Base-by-base conservation (phyloP, 2,329 filamentous ascomycete species). In the Seiridium unicorne region DNA sequence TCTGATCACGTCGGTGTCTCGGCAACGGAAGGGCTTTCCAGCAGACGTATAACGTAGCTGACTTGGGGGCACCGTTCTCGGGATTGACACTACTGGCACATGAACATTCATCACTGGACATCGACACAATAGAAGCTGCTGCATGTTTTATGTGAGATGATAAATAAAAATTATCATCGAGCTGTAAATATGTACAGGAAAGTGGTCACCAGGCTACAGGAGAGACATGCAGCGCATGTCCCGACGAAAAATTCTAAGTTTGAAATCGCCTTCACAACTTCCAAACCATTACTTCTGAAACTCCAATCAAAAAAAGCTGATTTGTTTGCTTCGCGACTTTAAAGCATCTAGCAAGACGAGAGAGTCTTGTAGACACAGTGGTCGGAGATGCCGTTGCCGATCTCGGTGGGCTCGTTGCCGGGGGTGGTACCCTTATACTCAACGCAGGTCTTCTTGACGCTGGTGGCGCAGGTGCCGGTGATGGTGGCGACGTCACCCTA, bases 401-500 rank as follows among this genome's bases (percentile, higher is more conserved):
- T 53, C 62, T 68, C 49, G 58, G 61, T 62, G 48, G 66, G 66
- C 64, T 68, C 65, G 53, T 67, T 60, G 54, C 65, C 66, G 38
- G 63, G 64, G 5, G 56, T 60, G 56, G 63, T 67, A 35, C 66
- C 66, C 59, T 67, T 58, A 53, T 53, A 68, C 57, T 64, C 62
- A 59, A 65, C 57, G 46, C 66, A 67, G 60, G 59, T 63, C 38
- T 68, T 48, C 51, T 62, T 66, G 44, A 64, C 64, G 3, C 60
- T 61, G 47, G 57, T 56, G 46, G 68, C 64, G 60, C 69, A 56
- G 35, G 61, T 62, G 55, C 56, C 58, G 47, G 58, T 60, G 47
- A 66, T 51, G 63, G 64, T 72, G 8, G 73, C 68, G 7, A 64
- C 67, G 60, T 76, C 74, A 44, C 73, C 74, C 18, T 26, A 26